Evolutionary conservation across 192 early-diverging fungal genomes (phyloP).

Genomic region (Coemansia asiatica): DNA sequence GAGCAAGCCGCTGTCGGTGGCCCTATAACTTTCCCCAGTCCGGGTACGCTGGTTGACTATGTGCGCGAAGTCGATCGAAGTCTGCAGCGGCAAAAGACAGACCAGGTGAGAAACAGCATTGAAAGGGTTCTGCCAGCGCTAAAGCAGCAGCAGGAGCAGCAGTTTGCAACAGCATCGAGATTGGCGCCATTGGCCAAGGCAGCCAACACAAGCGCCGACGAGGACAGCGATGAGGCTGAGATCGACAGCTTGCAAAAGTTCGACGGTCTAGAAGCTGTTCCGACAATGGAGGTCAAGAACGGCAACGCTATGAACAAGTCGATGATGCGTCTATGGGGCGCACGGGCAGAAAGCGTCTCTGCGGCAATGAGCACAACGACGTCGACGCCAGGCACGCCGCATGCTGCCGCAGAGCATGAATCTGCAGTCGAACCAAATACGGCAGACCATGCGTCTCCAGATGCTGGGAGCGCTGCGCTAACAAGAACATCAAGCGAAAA

Average conservation of each 20-base stretch:
- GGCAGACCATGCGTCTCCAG: neutral
- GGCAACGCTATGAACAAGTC: constrained; percentile 49
- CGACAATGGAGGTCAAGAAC: constrained; percentile 44
- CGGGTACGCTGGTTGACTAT: constrained; percentile 27
- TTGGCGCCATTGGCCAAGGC: neutral
- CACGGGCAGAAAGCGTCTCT: constrained; percentile 13
- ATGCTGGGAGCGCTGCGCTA: neutral
- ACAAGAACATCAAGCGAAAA: neutral
- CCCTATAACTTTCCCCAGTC: constrained; percentile 17
- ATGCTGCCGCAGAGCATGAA: neutral
- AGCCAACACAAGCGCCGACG: constrained; percentile 26
- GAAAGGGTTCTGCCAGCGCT: constrained; percentile 31
- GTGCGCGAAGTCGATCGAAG: constrained; percentile 25
- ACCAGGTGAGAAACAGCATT: constrained; percentile 35
- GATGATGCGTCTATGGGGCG: constrained; percentile 40
- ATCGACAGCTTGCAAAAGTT: constrained; percentile 26
- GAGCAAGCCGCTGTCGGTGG: constrained; percentile 19
- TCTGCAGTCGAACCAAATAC: neutral
- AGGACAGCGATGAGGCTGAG: constrained; percentile 29
- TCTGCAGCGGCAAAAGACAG: constrained; percentile 19
- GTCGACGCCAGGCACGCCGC: neutral
- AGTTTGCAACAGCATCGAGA: neutral
- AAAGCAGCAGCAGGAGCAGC: constrained; percentile 22
- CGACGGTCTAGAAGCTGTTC: constrained; percentile 28
- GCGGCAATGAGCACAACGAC: constrained; percentile 4